Conservation (phyloP, 257 asterid species). For the Cordia subcordata region DNA sequence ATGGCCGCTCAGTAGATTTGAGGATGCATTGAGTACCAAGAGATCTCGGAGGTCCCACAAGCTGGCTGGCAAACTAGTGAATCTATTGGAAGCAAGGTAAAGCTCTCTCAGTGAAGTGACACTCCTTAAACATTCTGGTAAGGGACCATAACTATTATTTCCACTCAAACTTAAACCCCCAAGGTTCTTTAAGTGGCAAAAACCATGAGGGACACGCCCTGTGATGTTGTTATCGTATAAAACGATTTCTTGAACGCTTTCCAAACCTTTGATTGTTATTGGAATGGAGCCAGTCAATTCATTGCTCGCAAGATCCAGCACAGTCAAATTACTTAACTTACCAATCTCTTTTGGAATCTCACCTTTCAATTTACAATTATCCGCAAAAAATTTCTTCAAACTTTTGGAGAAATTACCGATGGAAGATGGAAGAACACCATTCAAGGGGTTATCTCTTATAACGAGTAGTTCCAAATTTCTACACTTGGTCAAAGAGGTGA, state of each 20-base stretch:
- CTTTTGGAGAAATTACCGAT: not conserved
- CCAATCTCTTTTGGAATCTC: not conserved
- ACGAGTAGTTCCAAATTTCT: conserved; percentile 3
- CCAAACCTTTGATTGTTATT: not conserved
- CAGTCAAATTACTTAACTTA: not conserved
- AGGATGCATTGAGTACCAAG: not conserved
- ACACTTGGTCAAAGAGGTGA: conserved; percentile 32
- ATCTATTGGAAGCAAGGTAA: not conserved
- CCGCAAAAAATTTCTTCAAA: not conserved
- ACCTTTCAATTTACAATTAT: not conserved
- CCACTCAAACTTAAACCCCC: conserved; percentile 34
- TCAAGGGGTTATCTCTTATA: not conserved
- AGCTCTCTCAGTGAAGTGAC: not conserved
- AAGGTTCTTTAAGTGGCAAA: conserved; percentile 34
- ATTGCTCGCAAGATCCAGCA: not conserved
- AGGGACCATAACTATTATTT: conserved; percentile 33
- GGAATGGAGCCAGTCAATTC: not conserved
- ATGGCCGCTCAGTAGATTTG: conserved; percentile 12
- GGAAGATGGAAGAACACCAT: not conserved
- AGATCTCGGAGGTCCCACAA: not conserved
- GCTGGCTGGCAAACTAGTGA: not conserved
- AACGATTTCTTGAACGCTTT: conserved; percentile 29
- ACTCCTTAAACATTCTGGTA: conserved; percentile 7
- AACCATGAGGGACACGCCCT: conserved; percentile 35
- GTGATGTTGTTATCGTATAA: conserved; percentile 36